A percentile compares a stretch with the other conserved stretches of the same genome.
phyloP scores from a whole-genome alignment of 2,329 filamentous ascomycete genomes.

The Tolypocladium ovalisporum region DNA sequence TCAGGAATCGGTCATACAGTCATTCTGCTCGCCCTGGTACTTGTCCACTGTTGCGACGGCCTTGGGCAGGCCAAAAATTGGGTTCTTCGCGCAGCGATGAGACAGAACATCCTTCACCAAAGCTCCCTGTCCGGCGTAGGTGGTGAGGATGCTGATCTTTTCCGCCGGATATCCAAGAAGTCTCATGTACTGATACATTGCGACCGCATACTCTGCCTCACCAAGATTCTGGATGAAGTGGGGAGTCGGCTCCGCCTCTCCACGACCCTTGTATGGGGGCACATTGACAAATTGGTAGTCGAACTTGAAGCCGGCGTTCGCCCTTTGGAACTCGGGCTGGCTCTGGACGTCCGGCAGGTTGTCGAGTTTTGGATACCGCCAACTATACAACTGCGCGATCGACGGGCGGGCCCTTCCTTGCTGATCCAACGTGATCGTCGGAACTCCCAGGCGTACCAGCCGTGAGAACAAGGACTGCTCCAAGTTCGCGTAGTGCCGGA shows the following conservation, averaged over 20 bases:
- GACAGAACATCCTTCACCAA: constrained; percentile 77
- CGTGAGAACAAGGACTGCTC: constrained; percentile 93
- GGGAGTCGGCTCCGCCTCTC: constrained; percentile 80
- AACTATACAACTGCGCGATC: constrained; percentile 83
- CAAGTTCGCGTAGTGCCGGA: constrained; percentile 88
- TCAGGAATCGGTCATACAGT: constrained; percentile 54
- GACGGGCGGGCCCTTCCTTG: constrained; percentile 84
- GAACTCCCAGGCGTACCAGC: constrained; percentile 84
- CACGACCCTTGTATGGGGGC: constrained; percentile 79
- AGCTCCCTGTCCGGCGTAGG: constrained; percentile 85
- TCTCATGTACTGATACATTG: constrained; percentile 95
- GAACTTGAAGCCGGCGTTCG: constrained; percentile 85
- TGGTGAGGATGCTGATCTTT: constrained; percentile 80
- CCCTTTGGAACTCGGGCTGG: constrained; percentile 59
- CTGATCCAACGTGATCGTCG: constrained; percentile 78
- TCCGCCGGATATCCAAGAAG: constrained; percentile 79
- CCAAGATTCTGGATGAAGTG: constrained; percentile 96
- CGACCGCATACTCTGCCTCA: constrained; percentile 94
- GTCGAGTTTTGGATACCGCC: constrained; percentile 75
- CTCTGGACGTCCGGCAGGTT: constrained; percentile 67
- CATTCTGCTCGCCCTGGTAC: constrained; percentile 98
- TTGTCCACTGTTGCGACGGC: constrained; percentile 94
- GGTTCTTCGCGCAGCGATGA: constrained; percentile 73
- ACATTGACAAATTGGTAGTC: constrained; percentile 98
- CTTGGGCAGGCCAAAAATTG: constrained; percentile 79